Evolutionary conservation across 805 yeast species (phyloP), one percentile per base, ranked within the genome.

Genomic region (Barnettozyma salicaria): DNA sequence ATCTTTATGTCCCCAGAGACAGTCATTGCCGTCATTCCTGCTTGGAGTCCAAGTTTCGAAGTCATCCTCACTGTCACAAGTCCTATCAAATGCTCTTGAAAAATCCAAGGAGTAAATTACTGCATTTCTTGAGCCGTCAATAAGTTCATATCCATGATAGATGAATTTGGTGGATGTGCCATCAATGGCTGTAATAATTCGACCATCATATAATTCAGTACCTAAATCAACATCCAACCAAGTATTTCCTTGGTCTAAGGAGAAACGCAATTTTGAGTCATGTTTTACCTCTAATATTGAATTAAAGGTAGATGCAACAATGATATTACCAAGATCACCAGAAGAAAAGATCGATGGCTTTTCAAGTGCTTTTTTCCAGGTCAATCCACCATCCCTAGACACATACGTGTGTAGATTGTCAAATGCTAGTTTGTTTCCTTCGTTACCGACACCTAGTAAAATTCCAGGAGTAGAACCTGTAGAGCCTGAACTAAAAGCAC

Each of bases 261-360:
- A 82, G 49, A 67, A 87, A 37, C 52, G 61, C 17, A 68, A 55
- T 9, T 56, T 58, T 23, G 67, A 63, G 1, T n/a, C n/a, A n/a
- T n/a, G n/a, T n/a, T n/a, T n/a, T n/a, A n/a, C n/a, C n/a, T n/a
- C n/a, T n/a, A n/a, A n/a, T n/a, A n/a, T n/a, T n/a, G n/a, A n/a
- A n/a, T n/a, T n/a, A n/a, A n/a, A 52, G 14, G 57, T 55, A 9
- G 74, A 61, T 3, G 85, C 80, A 2, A 81, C 61, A 18, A 85
- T 70, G 9, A 87, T 58, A 54, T 84, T 84, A 31, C 95, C 96
- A 39, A 72, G 72, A 58, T 87, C 94, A 34, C 92, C 95, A 60
- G 76, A 79, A 0, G 78, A 65, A 43, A 72, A 76, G 2, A 67
- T 45, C 18, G 74, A 60, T 3, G 85, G 75, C 13, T 63, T 68